Evolutionary conservation across 129 eudicot genomes (phyloP).

Genomic region (Centaurea solstitialis): DNA sequence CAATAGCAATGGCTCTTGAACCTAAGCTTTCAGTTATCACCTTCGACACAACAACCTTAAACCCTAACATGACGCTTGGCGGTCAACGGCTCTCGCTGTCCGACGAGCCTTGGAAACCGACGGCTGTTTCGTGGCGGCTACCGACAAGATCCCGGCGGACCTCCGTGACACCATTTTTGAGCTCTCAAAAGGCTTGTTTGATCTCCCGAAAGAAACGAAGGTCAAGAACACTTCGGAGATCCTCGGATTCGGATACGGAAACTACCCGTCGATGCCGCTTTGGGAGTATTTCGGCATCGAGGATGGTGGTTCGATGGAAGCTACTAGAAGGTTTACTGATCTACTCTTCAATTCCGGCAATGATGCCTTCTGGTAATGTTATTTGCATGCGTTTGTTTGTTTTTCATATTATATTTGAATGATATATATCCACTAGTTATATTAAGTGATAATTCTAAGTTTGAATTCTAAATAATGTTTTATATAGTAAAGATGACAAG

Average conservation of each 20-base stretch:
- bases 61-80: conserved; percentile 37
- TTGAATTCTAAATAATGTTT: too few relatives aligned
- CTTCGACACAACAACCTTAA: conserved; percentile 28
- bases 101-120: conserved; percentile 51
- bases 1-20: conserved; percentile 32
- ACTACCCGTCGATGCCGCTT: conserved; percentile 45
- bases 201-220: conserved; percentile 48
- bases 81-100: conserved; percentile 28
- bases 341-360: conserved; percentile 71
- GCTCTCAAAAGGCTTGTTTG: conserved; percentile 39
- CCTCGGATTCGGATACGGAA: conserved; percentile 55
- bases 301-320: conserved; percentile 38
- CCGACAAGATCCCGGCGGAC: conserved; percentile 31
- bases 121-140: conserved; percentile 49
- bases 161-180: conserved; percentile 33
- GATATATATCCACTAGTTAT: too few relatives aligned
- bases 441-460: too few relatives aligned
- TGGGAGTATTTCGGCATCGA: conserved; percentile 62
- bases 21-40: conserved; percentile 43
- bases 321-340: conserved; percentile 42
- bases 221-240: conserved; percentile 42
- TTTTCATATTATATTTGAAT: too few relatives aligned
- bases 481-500: too few relatives aligned
- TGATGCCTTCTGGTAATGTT: conserved; percentile 41
- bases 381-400: not conserved